Evolutionary conservation across 768 basidiomycete species (phyloP), one percentile per base, ranked within the genome.

Genomic region (Cubamyces lactineus): DNA sequence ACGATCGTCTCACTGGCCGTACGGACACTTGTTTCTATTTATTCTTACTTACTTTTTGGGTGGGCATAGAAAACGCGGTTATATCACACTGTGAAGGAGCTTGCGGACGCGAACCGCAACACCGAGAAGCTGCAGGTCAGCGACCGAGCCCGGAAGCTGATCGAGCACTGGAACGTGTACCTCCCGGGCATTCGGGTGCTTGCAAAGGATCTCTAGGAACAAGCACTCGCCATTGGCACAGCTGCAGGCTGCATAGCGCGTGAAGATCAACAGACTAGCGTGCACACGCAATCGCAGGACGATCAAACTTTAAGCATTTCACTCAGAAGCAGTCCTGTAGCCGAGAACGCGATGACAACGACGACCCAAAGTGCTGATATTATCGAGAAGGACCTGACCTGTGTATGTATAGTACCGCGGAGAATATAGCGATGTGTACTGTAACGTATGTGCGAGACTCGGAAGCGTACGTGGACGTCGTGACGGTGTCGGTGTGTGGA

Each of bases 351-450:
- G 21, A 47, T 23, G 23, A 23, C n/a, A 7, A 23, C 5, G 23
- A 47, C 2, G 23, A 24, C 5, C 7, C 42, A 3, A 9, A 16
- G 6, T n/a, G 46, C 26, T 49, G 48, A 26, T 13, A 49, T 49
- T 49, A 49, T 16, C 21, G 23, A 21, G 24, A 12, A 30, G 28
- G 5, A 2, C 28, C 48, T 15, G 9, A 8, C 13, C 45, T 13
- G 45, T 26, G 48, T 49, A 49, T 26, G 48, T 34, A 26, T 49
- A n/a, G 46, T 43, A 38, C 23, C 46, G 40, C 24, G 21, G 7
- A 43, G 53, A 54, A 58, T 63, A 63, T 63, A 63, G 53, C 30
- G 38, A 59, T 49, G 48, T 49, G 19, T 46, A 34, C 34, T 57
- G 62, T 63, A 59, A 19, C 30, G 53, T 63, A 55, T 51, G 39